Evolutionary conservation across 331 rosid species (phyloP), one percentile per base, ranked within the genome.

Genomic region (Prunus yedoensis): DNA sequence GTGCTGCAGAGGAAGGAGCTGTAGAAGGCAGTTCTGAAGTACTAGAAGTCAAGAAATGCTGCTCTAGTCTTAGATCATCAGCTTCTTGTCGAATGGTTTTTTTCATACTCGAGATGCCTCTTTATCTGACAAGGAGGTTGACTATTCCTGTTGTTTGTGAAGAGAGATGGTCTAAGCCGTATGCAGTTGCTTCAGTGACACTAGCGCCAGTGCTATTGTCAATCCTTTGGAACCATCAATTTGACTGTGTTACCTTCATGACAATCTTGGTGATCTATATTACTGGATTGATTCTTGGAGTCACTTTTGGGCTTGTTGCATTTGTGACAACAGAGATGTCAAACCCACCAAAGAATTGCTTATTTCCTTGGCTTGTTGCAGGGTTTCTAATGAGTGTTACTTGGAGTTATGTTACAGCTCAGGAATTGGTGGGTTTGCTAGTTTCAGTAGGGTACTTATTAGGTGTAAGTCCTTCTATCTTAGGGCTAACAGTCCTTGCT

Each of bases 361-460:
- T 84, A 60, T 75, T 92, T 25, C 93, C 89, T 11, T 95, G 99
- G 97, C 89, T 95, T 51, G 83, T 68, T 8, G 97, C 88, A 20
- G 97, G 99, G 5, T 95, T 95, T 81, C 66, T 88, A 68, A 92
- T 95, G 99, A 90, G 99, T 78, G 88, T 95, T 70, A 69, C 91
- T 2, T 95, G 99, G 97, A 95, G 96, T 74, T 95, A 92, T 67
- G 87, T 92, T 17, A 77, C 71, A 62, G 99, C 97, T 71, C 90
- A 89, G 62, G 99, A 95, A 78, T 79, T 95, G 69, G 94, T 95
- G 50, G 97, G 90, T 2, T 79, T 95, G 78, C 71, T 95, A 79
- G 84, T 88, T 38, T 95, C 99, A 50, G 50, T 93, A 25, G 97
- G 96, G 12, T 80, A 86, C 68, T 79, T 91, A n/a, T 68, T 82